Evolutionary conservation across 345 rosid species (phyloP).

Genomic region (Kandelia obovata): DNA sequence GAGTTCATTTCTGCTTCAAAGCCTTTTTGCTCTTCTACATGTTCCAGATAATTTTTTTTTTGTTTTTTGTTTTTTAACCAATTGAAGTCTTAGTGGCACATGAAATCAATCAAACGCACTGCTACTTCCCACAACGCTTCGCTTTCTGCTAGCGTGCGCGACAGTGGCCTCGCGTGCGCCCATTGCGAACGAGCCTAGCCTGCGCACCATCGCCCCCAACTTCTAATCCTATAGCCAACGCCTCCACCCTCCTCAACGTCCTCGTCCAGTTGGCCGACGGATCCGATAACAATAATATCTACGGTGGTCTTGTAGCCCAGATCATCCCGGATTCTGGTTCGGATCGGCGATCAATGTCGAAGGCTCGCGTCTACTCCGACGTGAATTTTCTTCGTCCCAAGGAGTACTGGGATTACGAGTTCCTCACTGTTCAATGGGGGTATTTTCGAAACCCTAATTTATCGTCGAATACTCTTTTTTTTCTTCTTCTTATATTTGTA

Average conservation of each 20-base stretch:
- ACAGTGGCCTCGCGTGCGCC: slow-evolving; percentile 51
- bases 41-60: no score
- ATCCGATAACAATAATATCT: slow-evolving; percentile 13
- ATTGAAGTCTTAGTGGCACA: no score
- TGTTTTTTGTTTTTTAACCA: no score
- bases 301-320: slow-evolving; percentile 15
- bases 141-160: slow-evolving; percentile 47
- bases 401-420: slow-evolving; percentile 64
- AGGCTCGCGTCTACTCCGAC: slow-evolving; percentile 80
- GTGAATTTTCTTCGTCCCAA: slow-evolving; percentile 81
- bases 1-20: no score
- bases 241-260: slow-evolving; percentile 1
- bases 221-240: slow-evolving; percentile 4
- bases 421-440: slow-evolving; percentile 71
- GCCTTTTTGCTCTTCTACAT: no score
- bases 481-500: background rate
- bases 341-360: slow-evolving; percentile 58
- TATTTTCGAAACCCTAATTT: slow-evolving; percentile 25
- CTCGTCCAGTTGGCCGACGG: background rate
- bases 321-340: slow-evolving; percentile 34
- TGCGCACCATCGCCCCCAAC: slow-evolving; percentile 21
- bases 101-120: no score
- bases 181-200: slow-evolving; percentile 42
- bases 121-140: slow-evolving; percentile 3
- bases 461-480: background rate